Base-by-base conservation (phyloP, 2,329 filamentous ascomycete genomes). In the Pseudogymnoascus destructans region DNA sequence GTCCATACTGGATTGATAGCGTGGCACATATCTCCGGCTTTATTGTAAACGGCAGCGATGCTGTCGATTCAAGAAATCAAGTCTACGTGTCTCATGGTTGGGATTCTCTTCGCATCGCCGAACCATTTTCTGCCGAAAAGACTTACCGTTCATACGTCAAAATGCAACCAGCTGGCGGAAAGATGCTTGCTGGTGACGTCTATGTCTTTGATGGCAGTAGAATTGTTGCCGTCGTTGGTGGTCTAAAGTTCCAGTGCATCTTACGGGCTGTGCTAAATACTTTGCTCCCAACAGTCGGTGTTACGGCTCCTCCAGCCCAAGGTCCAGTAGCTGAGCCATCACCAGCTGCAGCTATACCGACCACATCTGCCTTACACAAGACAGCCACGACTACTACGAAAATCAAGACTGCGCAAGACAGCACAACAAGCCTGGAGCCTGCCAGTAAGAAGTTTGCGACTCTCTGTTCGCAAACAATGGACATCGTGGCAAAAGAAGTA, bases 201-300 rank as follows among this genome's bases (percentile, higher is more conserved):
- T 79, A 79, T 61, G 69, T 81, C 62, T 79, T 81, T 59, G 76
- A 80, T 58, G 64, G 62, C 8, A 63, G 65, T 27, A 60, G 59
- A 25, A 63, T 69, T 46, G 59, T 68, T 21, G 67, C 61, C 32
- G 61, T 65, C 57, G 61, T 65, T 32, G 59, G 60, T 3, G 65
- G 63, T 21, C 56, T 68, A 5, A 66, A 67, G 52, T 68, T 67
- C 46, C 66, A 67, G 32, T 65, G 64, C 59, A 65, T 67, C 27
- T 36, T 83, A 25, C 81, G 84, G 65, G 78, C 79, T 64, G 75
- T 85, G 17, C 74, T 87, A 60, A 84, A 85, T 73, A 77, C 82
- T 64, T 78, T 87, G 69, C 72, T 87, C 61, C 83, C 84, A 58
- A 82, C 82, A 1, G 74, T 76, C 52, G 79, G 79, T 61, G 71